These are phyloP conservation scores for Pulveroboletus ravenelii DNA, from an alignment of 768 basidiomycete genomes.

Conservation along the genomic window DNA sequence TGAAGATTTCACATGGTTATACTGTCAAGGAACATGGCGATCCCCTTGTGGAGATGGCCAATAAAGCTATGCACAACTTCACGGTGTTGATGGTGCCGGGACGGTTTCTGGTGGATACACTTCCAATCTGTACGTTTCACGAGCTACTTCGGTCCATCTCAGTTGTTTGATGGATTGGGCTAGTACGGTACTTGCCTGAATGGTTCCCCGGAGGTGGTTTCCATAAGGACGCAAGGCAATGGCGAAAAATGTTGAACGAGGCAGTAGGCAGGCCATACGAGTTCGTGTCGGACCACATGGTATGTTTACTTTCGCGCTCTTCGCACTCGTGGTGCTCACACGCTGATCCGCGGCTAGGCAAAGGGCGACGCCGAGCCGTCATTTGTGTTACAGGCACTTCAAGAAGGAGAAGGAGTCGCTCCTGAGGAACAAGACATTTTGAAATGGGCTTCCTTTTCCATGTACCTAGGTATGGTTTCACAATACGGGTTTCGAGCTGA, in stretches of 20 bases:
- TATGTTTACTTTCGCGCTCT: not conserved
- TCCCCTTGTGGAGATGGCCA: no score
- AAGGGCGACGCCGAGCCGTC: constrained; percentile 10
- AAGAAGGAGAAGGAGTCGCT: constrained; percentile 1
- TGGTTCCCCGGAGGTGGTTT: no score
- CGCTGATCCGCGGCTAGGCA: not conserved
- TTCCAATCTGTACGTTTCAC: no score
- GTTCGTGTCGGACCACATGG: constrained; percentile 13
- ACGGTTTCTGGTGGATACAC: no score
- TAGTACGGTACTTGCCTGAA: no score
- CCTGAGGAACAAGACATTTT: constrained; percentile 11
- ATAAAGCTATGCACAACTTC: no score
- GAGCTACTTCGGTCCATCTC: no score
- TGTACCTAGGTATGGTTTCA: constrained; percentile 13
- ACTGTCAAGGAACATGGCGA: no score
- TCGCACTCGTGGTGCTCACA: not conserved
- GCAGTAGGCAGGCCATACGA: not conserved
- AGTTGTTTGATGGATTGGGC: no score
- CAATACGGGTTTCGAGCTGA: not conserved
- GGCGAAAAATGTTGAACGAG: not conserved
- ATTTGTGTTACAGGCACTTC: constrained; percentile 9
- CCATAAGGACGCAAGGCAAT: no score
- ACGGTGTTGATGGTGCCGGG: no score
- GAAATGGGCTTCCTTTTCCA: constrained; percentile 12
- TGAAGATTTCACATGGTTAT: no score